Evolutionary conservation across 441 rosid species (phyloP).

Genomic region (Eruca vesicaria): DNA sequence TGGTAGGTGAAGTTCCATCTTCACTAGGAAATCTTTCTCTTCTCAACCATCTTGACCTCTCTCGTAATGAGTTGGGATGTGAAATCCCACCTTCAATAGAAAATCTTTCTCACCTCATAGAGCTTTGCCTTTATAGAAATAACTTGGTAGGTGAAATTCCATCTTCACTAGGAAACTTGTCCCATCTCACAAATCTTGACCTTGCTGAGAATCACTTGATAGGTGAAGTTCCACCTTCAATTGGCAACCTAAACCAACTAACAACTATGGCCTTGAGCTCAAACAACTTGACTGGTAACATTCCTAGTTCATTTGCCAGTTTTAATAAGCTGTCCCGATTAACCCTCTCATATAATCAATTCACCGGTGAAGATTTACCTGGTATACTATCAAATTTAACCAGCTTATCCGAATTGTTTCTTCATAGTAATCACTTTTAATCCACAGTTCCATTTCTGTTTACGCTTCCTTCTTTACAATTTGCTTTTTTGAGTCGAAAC

Average conservation of each 20-base stretch:
- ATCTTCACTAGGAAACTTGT: neutral
- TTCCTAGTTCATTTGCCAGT: slow-evolving; percentile 1
- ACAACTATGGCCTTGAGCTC: neutral
- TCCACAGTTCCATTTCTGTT: neutral
- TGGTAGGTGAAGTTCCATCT: too few relatives aligned
- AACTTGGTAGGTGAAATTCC: neutral
- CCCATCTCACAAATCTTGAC: neutral
- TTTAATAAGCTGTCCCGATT: neutral
- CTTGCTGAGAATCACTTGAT: too few relatives aligned
- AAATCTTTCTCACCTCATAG: too few relatives aligned
- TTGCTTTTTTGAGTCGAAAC: neutral
- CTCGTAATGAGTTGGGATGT: neutral
- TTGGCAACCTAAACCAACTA: slow-evolving; percentile 10
- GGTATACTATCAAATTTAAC: too few relatives aligned
- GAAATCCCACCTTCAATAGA: too few relatives aligned
- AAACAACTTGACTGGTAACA: neutral
- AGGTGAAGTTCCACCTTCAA: too few relatives aligned
- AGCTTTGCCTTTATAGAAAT: neutral
- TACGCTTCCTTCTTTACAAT: neutral
- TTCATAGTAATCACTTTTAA: neutral
- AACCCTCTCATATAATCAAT: neutral
- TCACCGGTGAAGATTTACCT: neutral
- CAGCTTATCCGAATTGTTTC: too few relatives aligned
- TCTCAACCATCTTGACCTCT: neutral
- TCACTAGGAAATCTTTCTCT: neutral